Evolutionary conservation across 2,329 filamentous ascomycete species (phyloP).

Genomic region (Claviceps quebecensis): DNA sequence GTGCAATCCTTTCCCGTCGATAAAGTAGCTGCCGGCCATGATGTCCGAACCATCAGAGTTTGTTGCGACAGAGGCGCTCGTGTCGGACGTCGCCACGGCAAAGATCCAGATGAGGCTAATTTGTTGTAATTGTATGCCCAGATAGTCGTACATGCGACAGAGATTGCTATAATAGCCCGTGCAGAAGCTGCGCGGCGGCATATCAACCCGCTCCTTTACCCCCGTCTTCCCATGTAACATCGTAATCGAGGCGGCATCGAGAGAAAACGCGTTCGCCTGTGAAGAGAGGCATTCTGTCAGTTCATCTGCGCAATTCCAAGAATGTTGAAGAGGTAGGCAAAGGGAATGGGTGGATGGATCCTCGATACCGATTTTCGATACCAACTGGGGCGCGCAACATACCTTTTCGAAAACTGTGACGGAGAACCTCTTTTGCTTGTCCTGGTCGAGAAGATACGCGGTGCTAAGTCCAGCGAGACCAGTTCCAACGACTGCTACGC

Average conservation of each 20-base stretch:
- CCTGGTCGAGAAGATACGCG: conserved; percentile 20
- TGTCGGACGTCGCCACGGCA: conserved; percentile 18
- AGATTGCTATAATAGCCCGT: conserved; percentile 40
- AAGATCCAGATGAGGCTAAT: conserved; percentile 41
- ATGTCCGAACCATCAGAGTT: conserved; percentile 7
- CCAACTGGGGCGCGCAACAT: too few species aligned
- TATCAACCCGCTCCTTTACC: conserved; percentile 21
- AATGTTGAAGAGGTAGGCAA: too few species aligned
- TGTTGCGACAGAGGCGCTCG: not conserved
- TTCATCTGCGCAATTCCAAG: too few species aligned
- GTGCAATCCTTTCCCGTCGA: conserved; percentile 41
- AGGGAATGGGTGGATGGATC: too few species aligned
- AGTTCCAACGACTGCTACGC: conserved; percentile 21
- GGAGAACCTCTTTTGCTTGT: conserved; percentile 15
- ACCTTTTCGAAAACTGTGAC: conserved; percentile 26
- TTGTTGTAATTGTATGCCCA: conserved; percentile 34
- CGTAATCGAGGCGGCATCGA: conserved; percentile 25
- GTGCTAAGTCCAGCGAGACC: conserved; percentile 24
- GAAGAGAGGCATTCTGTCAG: not conserved
- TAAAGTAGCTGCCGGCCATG: conserved; percentile 28
- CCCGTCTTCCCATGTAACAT: conserved; percentile 18
- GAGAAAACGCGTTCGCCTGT: conserved; percentile 20
- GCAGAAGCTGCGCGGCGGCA: conserved; percentile 24
- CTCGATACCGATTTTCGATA: too few species aligned
- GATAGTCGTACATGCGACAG: conserved; percentile 39